Base-by-base conservation (phyloP, 2,329 filamentous ascomycete species). In the Keithomyces neogunnii region DNA sequence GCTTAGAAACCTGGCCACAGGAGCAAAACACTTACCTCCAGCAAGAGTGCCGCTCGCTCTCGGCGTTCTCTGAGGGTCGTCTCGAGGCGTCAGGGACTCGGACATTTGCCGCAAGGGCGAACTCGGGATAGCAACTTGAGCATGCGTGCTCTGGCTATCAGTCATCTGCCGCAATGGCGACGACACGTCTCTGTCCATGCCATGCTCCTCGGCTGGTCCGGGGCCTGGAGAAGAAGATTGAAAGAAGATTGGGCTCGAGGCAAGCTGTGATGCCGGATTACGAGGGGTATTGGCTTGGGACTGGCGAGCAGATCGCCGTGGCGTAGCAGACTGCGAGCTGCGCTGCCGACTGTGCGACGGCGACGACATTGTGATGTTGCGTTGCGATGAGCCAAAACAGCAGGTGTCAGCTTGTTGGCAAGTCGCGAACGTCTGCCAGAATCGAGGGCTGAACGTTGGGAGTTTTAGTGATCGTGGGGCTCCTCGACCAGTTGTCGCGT, bases 201-300 rank as follows among this genome's bases (percentile, higher is more conserved):
- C 64, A 60, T 66, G 59, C 9, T 60, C 60, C 28, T 54, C 55
- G 4, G 53, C 58, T 35, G 51, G 55, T 32, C 55, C 59, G n/a
- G 59, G 60, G 7, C 49, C 54, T 1, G 64, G 61, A 11, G 61
- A 69, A 5, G 75, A 73, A 2, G 75, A 81, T 60, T 78, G 81
- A 68, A 84, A 95, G 68, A 88, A 88, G 57, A 96, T 76, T 40
- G 91, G 91, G 53, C 90, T 95, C 3, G 89, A 93, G 4, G 81
- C 80, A 55, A 84, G 73, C 59, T 77, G 73, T 28, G 75, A 74
- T 28, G 69, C 59, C 35, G 72, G 70, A 48, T 74, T 73, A 55
- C 77, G 77, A 48, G 76, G 78, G 43, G 64, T 65, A 36, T 50
- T 56, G 38, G 61, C 57, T 51, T 66, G 59, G 13, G 67, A 61